phyloP scores from a whole-genome alignment of 208 protist genomes.

The Wallacemonas rigidus region DNA sequence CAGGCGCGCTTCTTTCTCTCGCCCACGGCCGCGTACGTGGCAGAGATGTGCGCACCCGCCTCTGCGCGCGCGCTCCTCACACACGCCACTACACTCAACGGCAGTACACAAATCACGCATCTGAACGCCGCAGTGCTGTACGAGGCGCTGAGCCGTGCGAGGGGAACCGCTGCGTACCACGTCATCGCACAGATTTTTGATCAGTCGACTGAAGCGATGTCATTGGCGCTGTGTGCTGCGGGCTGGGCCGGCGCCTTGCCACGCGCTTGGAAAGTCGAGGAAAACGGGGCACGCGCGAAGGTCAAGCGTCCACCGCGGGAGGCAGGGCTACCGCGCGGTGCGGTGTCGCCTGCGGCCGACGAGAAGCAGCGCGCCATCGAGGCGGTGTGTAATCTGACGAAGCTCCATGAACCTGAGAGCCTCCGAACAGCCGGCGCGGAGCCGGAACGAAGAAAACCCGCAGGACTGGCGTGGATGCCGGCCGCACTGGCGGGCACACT shows the following conservation, averaged over 20 bases:
- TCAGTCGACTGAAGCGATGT: background rate
- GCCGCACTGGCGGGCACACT: background rate
- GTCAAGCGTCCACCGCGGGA: background rate
- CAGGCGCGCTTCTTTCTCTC: conserved; percentile 34
- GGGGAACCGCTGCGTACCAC: too few relatives aligned
- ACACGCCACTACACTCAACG: too few relatives aligned
- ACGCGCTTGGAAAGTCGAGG: background rate
- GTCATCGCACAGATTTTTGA: background rate
- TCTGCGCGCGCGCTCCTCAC: background rate
- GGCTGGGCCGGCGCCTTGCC: background rate
- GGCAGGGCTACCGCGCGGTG: background rate
- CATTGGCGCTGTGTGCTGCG: background rate
- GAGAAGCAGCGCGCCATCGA: background rate
- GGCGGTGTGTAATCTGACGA: background rate
- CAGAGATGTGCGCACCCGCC: background rate
- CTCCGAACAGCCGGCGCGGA: background rate
- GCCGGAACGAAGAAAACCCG: background rate
- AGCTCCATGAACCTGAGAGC: background rate
- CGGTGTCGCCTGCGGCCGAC: background rate
- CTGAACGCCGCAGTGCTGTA: too few relatives aligned
- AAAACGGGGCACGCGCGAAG: background rate
- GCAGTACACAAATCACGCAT: too few relatives aligned
- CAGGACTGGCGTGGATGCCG: conserved; percentile 4
- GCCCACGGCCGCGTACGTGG: background rate
- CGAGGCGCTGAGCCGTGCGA: too few relatives aligned